Evolutionary conservation across 2,329 filamentous ascomycete species (phyloP).

Genomic region (Hymenoscyphus albidus): DNA sequence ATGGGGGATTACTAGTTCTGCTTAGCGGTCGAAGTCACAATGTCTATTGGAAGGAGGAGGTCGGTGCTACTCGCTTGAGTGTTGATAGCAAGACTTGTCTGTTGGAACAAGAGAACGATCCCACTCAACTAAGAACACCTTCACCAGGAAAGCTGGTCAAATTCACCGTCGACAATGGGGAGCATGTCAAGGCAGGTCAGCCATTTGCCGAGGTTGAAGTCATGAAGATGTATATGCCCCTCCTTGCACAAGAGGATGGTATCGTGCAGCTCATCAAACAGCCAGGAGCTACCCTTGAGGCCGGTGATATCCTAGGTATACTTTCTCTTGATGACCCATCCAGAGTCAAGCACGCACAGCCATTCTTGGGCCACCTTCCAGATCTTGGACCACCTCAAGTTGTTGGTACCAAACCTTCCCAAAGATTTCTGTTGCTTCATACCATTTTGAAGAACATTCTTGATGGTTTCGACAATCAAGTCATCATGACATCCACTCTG

Average conservation of each 20-base stretch:
- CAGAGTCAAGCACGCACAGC: conserved; percentile 93
- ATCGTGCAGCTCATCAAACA: conserved; percentile 98
- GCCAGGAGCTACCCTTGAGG: conserved; percentile 93
- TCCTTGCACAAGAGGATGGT: conserved; percentile 91
- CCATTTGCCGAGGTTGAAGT: conserved; percentile 97
- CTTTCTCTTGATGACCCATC: conserved; percentile 91
- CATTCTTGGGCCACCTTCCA: conserved; percentile 87
- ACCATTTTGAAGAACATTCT: conserved; percentile 84
- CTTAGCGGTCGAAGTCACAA: conserved; percentile 93
- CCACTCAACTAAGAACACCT: conserved; percentile 90
- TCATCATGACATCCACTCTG: conserved; percentile 85
- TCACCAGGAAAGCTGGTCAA: conserved; percentile 98
- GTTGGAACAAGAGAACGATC: conserved; percentile 97
- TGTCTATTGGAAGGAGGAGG: conserved; percentile 99
- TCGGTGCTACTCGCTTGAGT: conserved; percentile 89
- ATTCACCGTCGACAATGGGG: conserved; percentile 92
- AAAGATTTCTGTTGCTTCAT: conserved; percentile 75
- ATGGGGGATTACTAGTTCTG: conserved; percentile 88
- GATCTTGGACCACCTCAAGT: conserved; percentile 82
- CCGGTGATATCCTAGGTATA: conserved; percentile 97
- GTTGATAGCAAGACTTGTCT: conserved; percentile 98
- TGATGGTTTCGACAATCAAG: conserved; percentile 91
- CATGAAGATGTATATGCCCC: conserved; percentile 99
- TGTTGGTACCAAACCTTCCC: conserved; percentile 84
- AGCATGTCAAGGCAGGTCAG: conserved; percentile 88